A percentile compares a stretch with the other conserved stretches of the same genome.
These are phyloP conservation scores for Thermochaetoides dissita DNA, from an alignment of 2,329 filamentous ascomycete species.

Conservation along the genomic window DNA sequence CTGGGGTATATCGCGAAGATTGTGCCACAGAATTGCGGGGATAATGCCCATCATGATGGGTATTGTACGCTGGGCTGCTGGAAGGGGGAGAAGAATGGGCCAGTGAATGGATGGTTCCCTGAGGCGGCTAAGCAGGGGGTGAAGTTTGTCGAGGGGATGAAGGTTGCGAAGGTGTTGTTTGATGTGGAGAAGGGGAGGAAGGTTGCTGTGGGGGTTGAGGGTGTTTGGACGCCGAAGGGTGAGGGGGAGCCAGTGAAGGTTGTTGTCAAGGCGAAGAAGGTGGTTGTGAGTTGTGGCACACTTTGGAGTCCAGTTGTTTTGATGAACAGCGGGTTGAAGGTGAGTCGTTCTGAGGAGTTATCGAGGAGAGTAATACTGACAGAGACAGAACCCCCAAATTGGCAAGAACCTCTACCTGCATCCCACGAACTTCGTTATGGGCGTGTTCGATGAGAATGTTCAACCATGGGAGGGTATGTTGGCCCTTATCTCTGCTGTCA, in stretches of 20 bases:
- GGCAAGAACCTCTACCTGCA: constrained; percentile 73
- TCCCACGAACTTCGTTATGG: constrained; percentile 47
- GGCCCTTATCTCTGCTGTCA: too few species aligned
- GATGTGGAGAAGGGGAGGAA: constrained; percentile 35
- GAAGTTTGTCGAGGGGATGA: constrained; percentile 70
- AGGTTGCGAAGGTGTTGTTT: constrained; percentile 58
- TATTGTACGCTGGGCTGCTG: constrained; percentile 48
- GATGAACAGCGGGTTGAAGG: constrained; percentile 60
- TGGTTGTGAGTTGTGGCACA: constrained; percentile 65
- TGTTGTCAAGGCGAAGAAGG: constrained; percentile 62
- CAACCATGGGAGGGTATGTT: constrained; percentile 48
- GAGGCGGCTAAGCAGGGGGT: constrained; percentile 67
- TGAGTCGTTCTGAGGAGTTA: constrained; percentile 21
- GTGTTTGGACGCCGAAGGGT: constrained; percentile 63
- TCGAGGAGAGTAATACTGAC: constrained; percentile 10
- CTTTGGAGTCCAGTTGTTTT: constrained; percentile 67
- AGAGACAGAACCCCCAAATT: constrained; percentile 55
- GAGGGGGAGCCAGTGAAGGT: constrained; percentile 47
- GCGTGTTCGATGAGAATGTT: constrained; percentile 55
- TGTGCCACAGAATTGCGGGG: constrained; percentile 69
- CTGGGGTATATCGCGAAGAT: constrained; percentile 56
- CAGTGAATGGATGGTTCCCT: constrained; percentile 61
- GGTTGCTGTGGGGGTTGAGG: constrained; percentile 56
- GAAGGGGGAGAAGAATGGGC: constrained; percentile 63
- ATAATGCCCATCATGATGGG: constrained; percentile 60